Evolutionary conservation across 371 early-diverging fungal genomes (phyloP).

Genomic region (Rhizopus microsporus): DNA sequence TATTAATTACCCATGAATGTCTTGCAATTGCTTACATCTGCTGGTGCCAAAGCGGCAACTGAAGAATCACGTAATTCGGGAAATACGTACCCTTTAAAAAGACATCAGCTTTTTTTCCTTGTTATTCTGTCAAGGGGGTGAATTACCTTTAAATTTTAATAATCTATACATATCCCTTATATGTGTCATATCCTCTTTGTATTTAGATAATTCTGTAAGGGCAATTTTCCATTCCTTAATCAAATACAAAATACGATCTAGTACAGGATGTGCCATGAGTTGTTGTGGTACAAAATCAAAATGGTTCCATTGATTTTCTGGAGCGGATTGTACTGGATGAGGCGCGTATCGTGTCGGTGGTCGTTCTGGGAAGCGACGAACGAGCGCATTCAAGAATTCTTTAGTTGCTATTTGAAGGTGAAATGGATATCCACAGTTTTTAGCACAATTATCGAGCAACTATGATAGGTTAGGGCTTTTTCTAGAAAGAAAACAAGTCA

Average conservation of each 20-base stretch:
- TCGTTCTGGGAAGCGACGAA: constrained; percentile 86
- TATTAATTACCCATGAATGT: neutral
- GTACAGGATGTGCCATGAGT: constrained; percentile 61
- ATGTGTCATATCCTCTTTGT: constrained; percentile 86
- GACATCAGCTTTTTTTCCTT: neutral
- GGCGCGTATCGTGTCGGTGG: constrained; percentile 59
- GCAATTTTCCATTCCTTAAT: constrained; percentile 93
- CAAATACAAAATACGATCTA: constrained; percentile 85
- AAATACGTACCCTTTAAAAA: constrained; percentile 76
- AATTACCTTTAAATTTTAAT: constrained; percentile 73
- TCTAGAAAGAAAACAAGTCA: neutral
- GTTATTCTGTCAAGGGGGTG: neutral
- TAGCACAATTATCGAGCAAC: constrained; percentile 92
- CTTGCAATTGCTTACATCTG: constrained; percentile 40
- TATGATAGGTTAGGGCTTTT: constrained; percentile 20
- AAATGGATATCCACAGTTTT: constrained; percentile 96
- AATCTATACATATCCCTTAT: constrained; percentile 93
- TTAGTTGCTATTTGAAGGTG: constrained; percentile 91
- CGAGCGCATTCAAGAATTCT: constrained; percentile 94
- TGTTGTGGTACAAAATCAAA: constrained; percentile 29
- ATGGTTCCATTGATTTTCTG: constrained; percentile 34
- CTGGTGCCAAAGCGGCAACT: constrained; percentile 64
- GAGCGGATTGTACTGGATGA: constrained; percentile 27
- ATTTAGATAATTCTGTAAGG: constrained; percentile 75
- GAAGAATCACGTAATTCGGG: constrained; percentile 75